phyloP scores from a whole-genome alignment of 1,284 basidiomycete species.

The Ceratobasidium sp. region DNA sequence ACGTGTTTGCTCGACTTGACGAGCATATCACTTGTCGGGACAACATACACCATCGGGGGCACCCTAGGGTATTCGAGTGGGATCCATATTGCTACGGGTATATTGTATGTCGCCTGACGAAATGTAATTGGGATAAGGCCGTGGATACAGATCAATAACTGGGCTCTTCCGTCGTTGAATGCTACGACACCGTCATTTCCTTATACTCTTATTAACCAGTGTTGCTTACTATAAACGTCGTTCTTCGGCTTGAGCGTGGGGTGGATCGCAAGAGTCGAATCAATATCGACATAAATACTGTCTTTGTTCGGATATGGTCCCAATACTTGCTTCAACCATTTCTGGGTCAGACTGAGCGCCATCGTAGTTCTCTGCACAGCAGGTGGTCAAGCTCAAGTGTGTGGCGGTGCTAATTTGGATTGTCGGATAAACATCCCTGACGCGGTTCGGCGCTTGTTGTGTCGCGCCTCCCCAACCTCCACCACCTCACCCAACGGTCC shows the following conservation, averaged over 20 bases:
- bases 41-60: conserved; percentile 91
- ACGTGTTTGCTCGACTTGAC: conserved; percentile 78
- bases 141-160: conserved; percentile 87
- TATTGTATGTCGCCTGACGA: conserved; percentile 84
- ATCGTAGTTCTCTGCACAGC: no score
- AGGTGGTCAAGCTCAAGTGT: background rate
- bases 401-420: conserved; percentile 16
- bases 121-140: conserved; percentile 91
- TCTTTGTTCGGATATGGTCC: conserved; percentile 68
- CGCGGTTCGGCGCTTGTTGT: conserved; percentile 24
- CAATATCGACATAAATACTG: conserved; percentile 68
- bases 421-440: conserved; percentile 25
- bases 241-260: conserved; percentile 84
- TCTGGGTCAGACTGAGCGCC: conserved; percentile 54
- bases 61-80: conserved; percentile 79
- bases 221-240: conserved; percentile 86
- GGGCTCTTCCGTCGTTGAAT: conserved; percentile 92
- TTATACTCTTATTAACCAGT: conserved; percentile 37
- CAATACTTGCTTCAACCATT: conserved; percentile 79
- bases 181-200: conserved; percentile 55
- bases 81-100: conserved; percentile 91
- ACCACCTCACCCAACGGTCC: no score
- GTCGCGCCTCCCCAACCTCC: conserved; percentile 21
- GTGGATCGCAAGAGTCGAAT: conserved; percentile 65
- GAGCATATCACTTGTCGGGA: conserved; percentile 92